Base-by-base conservation (phyloP, 2,329 filamentous ascomycete species). In the Thermothelomyces thermophilus region DNA sequence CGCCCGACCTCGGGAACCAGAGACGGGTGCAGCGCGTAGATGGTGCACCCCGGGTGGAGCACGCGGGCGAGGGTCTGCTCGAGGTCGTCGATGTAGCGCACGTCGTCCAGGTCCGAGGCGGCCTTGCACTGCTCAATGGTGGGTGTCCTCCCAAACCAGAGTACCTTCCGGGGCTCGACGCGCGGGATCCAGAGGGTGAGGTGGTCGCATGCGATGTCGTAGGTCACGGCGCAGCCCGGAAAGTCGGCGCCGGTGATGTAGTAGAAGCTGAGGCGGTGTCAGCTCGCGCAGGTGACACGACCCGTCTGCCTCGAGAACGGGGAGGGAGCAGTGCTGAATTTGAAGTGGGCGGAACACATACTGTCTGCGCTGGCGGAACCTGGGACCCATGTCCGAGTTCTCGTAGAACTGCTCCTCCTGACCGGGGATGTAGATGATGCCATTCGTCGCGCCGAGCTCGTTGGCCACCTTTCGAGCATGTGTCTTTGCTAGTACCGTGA, bases 141-240 rank as follows among this genome's bases (percentile, higher is more conserved):
- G 0, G 82, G 82, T 19, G 75, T 78, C 30, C 71, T 73, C 14
- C 84, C 84, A 60, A 78, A 79, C 75, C 78, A 88, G 42, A 87
- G 76, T 10, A 78, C 71, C 57, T 76, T 72, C 14, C 71, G 73
- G 13, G 77, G 79, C 56, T 86, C 79, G 56, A 83, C 79, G 58
- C 80, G 78, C 2, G 86, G 86, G 41, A 91, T 81, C 77, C 85
- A 93, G 24, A 91, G 76, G 5, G 76, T 80, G 50, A 93, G 75
- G 19, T 71, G 68, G 63, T 90, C 84, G 10, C 69, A 68, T 19
- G 63, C 67, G 42, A 82, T 73, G 53, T 82, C 76, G 58, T 81
- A 82, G 2, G 79, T 82, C 30, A 78, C 71, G 42, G 69, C 68
- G 60, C 75, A 80, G 57, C 75, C 74, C 2, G 75, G 68, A 53